Evolutionary conservation across 2,329 filamentous ascomycete species (phyloP), one percentile per base, ranked within the genome.

Genomic region (Botryotinia globosa): DNA sequence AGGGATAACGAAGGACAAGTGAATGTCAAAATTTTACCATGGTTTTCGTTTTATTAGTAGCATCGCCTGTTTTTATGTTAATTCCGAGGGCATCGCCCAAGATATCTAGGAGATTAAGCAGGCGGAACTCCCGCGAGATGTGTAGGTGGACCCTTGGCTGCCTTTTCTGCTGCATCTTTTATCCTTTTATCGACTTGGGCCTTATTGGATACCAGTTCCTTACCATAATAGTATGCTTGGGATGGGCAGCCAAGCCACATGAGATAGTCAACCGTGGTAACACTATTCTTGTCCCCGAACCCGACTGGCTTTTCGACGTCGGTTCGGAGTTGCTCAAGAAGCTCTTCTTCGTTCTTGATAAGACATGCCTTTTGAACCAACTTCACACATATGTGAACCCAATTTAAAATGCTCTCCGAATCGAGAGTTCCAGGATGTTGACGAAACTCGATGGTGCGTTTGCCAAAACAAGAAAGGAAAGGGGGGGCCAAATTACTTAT

Each of bases 391-490:
- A 73, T 44, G 16, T 66, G 63, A 12, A 75, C 37, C 78, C 78
- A 79, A n/a, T 68, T 73, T 1, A 29, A n/a, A 8, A 80, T 66
- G 1, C 67, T 70, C 12, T 73, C 67, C 0, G 59, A 48, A 34
- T 77, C 77, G 2, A 80, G 59, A 0, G 73, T 75, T 1, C 77
- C 76, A 34, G 74, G 72, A 68, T 80, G 77, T 14, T 77, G 73
- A 9, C 77, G 73, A 71, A 78, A 79, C 66, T 80, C 79, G 10
- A 80, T 72, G 0, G 77, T 78, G 25, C 72, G 65, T 54, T 74
- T 68, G 5, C 7, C 5, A 22, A 4, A 12, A n/a, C 0, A 0
- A 4, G 16, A 18, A 18, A 0, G 32, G 16, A 56, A 39, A 1
- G 66, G 66, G 4, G 22, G 42, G 0, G 2, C 1, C 1, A 69